Evolutionary conservation across 345 rosid species (phyloP), one percentile per base, ranked within the genome.

Genomic region (Euphorbia pulcherrima): DNA sequence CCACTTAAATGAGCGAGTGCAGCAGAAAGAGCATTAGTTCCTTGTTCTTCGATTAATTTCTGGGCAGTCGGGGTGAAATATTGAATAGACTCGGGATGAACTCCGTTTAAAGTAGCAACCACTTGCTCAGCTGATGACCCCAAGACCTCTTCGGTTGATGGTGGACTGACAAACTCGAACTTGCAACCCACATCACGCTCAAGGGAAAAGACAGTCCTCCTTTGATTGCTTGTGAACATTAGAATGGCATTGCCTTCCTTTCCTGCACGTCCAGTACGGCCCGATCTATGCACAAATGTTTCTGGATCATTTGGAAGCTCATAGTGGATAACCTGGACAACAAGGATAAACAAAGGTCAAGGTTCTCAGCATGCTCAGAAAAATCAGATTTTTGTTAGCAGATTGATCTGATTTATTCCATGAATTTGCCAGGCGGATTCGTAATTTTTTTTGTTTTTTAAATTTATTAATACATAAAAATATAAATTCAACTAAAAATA

Each of bases 221-320:
- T 87, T 79, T 94, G 99, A 82, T 82, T 89, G 72, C 76, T 82
- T 18, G 88, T 84, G 74, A 72, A 86, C 99, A 94, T 85, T 71
- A 94, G 80, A 82, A 94, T 79, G 53, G 97, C 92, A 79, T 86
- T 82, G 72, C 99, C 99, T 86, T 85, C 89, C 81, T 94, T 94
- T 70, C 99, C 99, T 13, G 97, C 99, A 46, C 96, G 97, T 54
- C 99, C 99, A 60, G 99, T 94, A 77, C 97, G 97, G 30, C 97
- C 99, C 72, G 99, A 94, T 64, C 98, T 96, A 73, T 90, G 98
- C 77, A 93, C 99, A 86, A 94, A 94, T 39, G 97, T 88, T 80
- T 94, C 99, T 18, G 97, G 80, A 71, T 89, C 99, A 81, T 94
- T 94, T 28, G 99, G 99, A 79, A 94, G 92, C 75, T 94, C 97